Base-by-base conservation (phyloP, 2,329 filamentous ascomycete genomes). In the Arachnopeziza araneosa region DNA sequence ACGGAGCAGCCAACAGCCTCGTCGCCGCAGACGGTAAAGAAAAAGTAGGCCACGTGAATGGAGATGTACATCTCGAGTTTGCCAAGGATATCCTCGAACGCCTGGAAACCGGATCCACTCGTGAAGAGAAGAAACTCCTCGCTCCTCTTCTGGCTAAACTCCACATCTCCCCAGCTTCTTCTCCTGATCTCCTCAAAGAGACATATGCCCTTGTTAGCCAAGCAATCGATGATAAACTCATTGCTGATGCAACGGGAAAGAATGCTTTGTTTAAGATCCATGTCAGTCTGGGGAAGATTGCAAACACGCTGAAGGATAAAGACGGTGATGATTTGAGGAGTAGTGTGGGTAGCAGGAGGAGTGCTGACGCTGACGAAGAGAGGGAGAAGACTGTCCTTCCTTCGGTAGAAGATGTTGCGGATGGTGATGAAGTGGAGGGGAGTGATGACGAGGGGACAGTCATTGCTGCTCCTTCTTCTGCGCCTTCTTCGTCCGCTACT, bases 41-140 rank as follows among this genome's bases (percentile, higher is more conserved):
- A 1, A 80, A 83, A 57, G 87, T 83, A 74, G 87, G 82, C 76
- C 79, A 78, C 56, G 82, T 90, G 19, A 88, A 89, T 64, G 88
- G 88, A 9, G 88, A 92, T 71, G 86, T 93, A 2, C 93, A 97
- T 70, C 79, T 96, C 1, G 82, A 89, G 12, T 82, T 98, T 63
- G 90, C 91, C 0, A 81, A 81, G 60, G 88, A 90, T 66, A 85
- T 96, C 17, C 75, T 98, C 3, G 89, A 93, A 65, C 86, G 87
- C 60, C 77, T 96, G 1, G 79, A 87, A 23, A 83, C 83, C 36
- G 85, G 81, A 60, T 81, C 85, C 1, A 7, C 30, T 22, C 32
- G 90, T 72, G 92, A 96, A 65, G 93, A 97, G 74, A 91, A 90
- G 76, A 97, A 96, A 73, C 82, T 88, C 1, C 77, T 95, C 10